Base-by-base conservation (phyloP, 768 basidiomycete genomes). In the Guyanaporus albipodus region DNA sequence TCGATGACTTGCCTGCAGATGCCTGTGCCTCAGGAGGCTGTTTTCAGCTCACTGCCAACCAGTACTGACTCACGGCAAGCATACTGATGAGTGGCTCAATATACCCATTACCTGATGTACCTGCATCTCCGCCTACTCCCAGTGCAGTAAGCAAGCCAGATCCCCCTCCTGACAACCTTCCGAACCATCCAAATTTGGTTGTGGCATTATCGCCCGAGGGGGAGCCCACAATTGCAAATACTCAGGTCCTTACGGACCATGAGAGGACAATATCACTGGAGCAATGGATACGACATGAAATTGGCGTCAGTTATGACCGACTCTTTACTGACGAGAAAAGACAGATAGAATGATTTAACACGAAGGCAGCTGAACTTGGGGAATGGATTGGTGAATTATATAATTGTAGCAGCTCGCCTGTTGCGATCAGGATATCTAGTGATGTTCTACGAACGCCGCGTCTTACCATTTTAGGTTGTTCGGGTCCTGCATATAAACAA, bases 231-330 rank as follows among this genome's bases (percentile, higher is more conserved):
- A 23, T 56, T 46, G 17, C 50, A 24, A 27, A 29, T 26, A n/a
- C 58, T n/a, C 52, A 56, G 36, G 23, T 15, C 50, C 65, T 46
- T 38, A 64, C 51, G 44, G 62, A 36, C 27, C 78, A 78, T 17
- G 86, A 92, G 61, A 71, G 83, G 49, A 67, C 73, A 17, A 84
- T 92, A 85, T 86, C 88, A 0, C 75, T 93, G 38, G 90, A 92
- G 58, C 80, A 92, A 58, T 87, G 87, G 79, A 82, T 91, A 48
- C 73, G 83, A 44, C 77, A 80, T 54, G 88, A 91, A 67, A 85
- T 89, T 62, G 74, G 74, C 52, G 64, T 78, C 37, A 76, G 89
- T 64, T 81, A 78, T 54, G 80, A 83, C 53, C 78, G 73, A 48
- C 72, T 84, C 58, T 63, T 71, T 64, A 56, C 56, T 37, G 78